Percentiles rank a stretch among this genome's conserved stretches.
Evolutionary conservation across 352 stramenopile genomes (phyloP).

Genomic region (Pythium monospermum): DNA sequence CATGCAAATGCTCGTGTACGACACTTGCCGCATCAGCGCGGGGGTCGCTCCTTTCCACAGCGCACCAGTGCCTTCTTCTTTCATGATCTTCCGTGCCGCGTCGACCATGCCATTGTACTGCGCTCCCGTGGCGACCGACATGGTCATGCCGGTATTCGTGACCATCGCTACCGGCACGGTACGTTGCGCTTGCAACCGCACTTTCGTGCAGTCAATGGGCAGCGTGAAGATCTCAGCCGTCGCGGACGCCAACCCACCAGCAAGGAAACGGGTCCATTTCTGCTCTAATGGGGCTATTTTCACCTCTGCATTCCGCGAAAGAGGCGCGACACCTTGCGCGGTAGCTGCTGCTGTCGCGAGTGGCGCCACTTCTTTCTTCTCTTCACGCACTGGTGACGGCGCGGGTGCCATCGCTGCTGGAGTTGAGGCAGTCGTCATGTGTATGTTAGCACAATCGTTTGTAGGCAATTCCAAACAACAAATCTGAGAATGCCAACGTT

Average conservation of each 20-base stretch:
- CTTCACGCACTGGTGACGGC: neutral
- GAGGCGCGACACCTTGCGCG: conserved; percentile 2
- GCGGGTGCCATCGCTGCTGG: too few relatives aligned
- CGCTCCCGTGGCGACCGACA: conserved; percentile 18
- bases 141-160: conserved; percentile 22
- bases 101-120: conserved; percentile 80
- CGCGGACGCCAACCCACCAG: conserved; percentile 55
- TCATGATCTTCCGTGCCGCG: conserved; percentile 55
- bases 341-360: conserved; percentile 13
- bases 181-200: conserved; percentile 74
- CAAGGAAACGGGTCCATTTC: conserved; percentile 66
- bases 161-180: conserved; percentile 23
- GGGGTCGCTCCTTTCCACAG: conserved; percentile 78
- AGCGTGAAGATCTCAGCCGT: conserved; percentile 78
- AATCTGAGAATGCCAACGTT: too few relatives aligned
- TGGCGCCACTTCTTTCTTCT: neutral
- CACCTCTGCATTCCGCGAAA: conserved; percentile 5
- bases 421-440: neutral
- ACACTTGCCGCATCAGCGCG: conserved; percentile 79
- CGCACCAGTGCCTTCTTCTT: conserved; percentile 51
- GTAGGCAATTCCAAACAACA: neutral
- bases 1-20: conserved; percentile 86
- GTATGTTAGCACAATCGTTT: neutral
- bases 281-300: conserved; percentile 44
- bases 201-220: conserved; percentile 85